These are phyloP conservation scores for Taphrina communis DNA, from an alignment of 1,139 yeast species.

Conservation along the genomic window DNA sequence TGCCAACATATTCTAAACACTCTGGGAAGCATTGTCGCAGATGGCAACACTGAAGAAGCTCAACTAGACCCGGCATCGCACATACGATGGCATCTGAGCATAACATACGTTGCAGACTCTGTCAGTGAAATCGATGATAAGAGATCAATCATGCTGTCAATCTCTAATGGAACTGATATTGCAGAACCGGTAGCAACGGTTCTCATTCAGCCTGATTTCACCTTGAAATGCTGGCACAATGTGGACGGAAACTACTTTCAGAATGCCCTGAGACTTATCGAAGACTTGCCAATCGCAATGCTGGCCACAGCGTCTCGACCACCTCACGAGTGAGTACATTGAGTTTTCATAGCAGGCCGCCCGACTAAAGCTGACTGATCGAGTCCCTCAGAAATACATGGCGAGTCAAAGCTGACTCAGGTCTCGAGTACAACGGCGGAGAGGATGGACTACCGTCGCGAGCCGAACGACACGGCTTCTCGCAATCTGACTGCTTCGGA, in stretches of 20 bases:
- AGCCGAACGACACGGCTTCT: neutral
- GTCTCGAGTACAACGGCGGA: neutral
- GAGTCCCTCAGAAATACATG: neutral
- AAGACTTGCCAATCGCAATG: slow-evolving; percentile 12
- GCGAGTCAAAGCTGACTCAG: neutral
- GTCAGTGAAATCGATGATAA: slow-evolving; percentile 10
- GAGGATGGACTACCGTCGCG: slow-evolving; percentile 20
- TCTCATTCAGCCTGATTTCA: slow-evolving; percentile 8
- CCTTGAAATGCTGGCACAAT: neutral
- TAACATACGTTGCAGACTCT: slow-evolving; percentile 5
- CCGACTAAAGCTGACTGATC: neutral
- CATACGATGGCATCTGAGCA: neutral
- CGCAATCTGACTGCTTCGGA: neutral
- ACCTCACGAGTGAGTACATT: slow-evolving; percentile 15
- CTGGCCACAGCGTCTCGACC: slow-evolving; percentile 2
- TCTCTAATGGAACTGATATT: neutral
- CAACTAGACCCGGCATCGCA: neutral
- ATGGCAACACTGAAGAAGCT: neutral
- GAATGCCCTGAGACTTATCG: neutral
- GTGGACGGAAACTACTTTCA: neutral
- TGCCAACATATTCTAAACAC: slow-evolving; percentile 15
- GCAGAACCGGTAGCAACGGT: neutral
- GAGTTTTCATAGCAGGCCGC: neutral
- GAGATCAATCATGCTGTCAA: slow-evolving; percentile 8
- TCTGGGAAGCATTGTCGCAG: neutral